Conservation (phyloP, 2,329 filamentous ascomycete species). For the Xylaria hypoxylon region DNA sequence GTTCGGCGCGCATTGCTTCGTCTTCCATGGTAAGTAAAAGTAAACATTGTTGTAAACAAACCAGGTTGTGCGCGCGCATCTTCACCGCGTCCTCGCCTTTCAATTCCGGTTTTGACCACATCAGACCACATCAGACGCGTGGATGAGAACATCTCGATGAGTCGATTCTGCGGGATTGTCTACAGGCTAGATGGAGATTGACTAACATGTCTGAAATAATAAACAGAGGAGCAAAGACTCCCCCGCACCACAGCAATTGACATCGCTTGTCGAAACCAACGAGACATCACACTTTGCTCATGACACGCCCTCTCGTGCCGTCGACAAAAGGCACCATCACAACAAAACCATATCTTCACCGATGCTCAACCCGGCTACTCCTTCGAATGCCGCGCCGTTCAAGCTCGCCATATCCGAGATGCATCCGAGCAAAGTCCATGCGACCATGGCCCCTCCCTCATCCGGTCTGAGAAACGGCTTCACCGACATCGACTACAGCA, state of each 20-base stretch:
- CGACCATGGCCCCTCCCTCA: conserved; percentile 80
- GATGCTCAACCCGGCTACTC: conserved; percentile 61
- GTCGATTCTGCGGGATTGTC: not conserved
- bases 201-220: not conserved
- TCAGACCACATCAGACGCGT: not conserved
- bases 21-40: conserved; percentile 53
- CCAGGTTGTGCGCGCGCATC: not conserved
- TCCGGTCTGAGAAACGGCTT: conserved; percentile 87
- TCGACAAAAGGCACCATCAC: conserved; percentile 32
- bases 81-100: conserved; percentile 5
- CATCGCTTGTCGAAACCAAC: conserved; percentile 56
- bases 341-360: conserved; percentile 52
- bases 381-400: conserved; percentile 71
- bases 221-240: conserved; percentile 44
- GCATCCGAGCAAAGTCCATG: conserved; percentile 87
- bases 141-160: not conserved
- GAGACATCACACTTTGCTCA: conserved; percentile 45
- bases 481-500: conserved; percentile 74
- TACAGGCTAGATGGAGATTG: not conserved
- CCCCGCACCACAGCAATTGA: conserved; percentile 33
- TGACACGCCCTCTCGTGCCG: conserved; percentile 47
- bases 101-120: not conserved
- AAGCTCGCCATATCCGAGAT: conserved; percentile 84
- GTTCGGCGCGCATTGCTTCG: conserved; percentile 59
- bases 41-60: conserved; percentile 35